Base-by-base conservation (phyloP, 495 filamentous ascomycete genomes). In the Barbatosphaeria neglecta region DNA sequence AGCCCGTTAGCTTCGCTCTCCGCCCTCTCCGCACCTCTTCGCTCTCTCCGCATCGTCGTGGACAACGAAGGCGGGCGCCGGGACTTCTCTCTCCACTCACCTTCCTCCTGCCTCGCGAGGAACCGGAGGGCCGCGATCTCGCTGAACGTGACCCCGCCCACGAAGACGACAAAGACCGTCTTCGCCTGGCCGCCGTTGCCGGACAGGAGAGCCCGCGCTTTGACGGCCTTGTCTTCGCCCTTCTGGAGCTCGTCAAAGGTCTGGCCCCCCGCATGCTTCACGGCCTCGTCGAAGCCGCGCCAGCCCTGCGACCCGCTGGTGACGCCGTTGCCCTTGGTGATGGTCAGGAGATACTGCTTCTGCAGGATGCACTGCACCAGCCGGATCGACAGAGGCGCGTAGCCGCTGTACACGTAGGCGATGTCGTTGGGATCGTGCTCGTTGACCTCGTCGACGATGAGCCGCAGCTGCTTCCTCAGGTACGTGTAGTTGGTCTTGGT, bases 401-500 rank as follows among this genome's bases (percentile, higher is more conserved):
- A 97, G 39, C 93, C 93, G 52, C 85, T 90, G 70, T 95, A 99
- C 27, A 94, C 90, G 58, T 97, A 99, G 9, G 93, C 86, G 50
- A 97, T 86, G 50, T 99, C 93, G 53, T 90, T 82, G 8, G 93
- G 93, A n/a, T 95, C 87, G 39, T 90, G 81, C 61, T 97, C 93
- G 58, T 94, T 90, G 47, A 97, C 90, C 61, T 99, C 93, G 61
- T 97, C 90, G 44, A 95, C 83, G 51, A 96, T 90, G 41, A 99
- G 77, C 20, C 83, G 78, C 22, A 99, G 80, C 50, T 79, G 77
- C 59, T 87, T 88, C 25, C 93, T 83, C 11, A 96, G 70, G 57
- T 86, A 84, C 20, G 77, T 79, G 69, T 96, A 98, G 58, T 95
- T 95, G 3, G 92, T 98, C 62, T 87, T 90, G 15, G 70, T 71